Conservation (phyloP, 306 rosid genomes). For the Oemleria cerasiformis region DNA sequence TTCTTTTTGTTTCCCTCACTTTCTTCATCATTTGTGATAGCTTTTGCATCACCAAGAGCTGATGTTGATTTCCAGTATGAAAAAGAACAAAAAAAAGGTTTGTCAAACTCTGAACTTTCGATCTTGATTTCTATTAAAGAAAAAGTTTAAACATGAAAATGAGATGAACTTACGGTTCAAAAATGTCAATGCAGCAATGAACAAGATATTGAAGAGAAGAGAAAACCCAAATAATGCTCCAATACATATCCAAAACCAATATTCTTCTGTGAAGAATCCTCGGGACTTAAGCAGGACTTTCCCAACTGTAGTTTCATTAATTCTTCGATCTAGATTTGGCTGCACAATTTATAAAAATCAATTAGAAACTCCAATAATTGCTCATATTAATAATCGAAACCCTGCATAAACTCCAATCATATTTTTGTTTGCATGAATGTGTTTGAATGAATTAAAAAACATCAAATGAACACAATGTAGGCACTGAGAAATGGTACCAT, state of each 20-base stretch:
- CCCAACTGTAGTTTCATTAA: conserved; percentile 55
- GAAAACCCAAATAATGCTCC: conserved; percentile 62
- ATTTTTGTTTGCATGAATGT: neutral
- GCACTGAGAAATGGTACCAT: conserved; percentile 37
- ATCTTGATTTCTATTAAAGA: too few species aligned
- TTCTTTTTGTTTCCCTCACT: conserved; percentile 24
- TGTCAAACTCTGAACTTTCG: too few species aligned
- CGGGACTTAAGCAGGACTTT: conserved; percentile 50
- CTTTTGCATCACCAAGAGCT: conserved; percentile 54
- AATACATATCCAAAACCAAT: conserved; percentile 71
- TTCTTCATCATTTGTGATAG: conserved; percentile 35
- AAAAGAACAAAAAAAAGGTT: too few species aligned
- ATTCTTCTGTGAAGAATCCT: conserved; percentile 54
- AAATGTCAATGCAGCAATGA: too few species aligned
- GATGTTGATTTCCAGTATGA: conserved; percentile 21
- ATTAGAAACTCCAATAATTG: conserved; percentile 9
- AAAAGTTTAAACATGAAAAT: neutral
- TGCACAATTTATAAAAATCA: conserved; percentile 20
- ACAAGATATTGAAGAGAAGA: conserved; percentile 56
- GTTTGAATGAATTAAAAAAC: neutral
- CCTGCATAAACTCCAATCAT: neutral
- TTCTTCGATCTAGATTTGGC: conserved; percentile 48
- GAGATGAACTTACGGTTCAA: conserved; percentile 54
- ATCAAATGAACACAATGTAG: neutral
- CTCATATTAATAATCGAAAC: neutral